Evolutionary conservation across 2,329 filamentous ascomycete genomes (phyloP), one percentile per base, ranked within the genome.

Genomic region (Colletotrichum camelliae): DNA sequence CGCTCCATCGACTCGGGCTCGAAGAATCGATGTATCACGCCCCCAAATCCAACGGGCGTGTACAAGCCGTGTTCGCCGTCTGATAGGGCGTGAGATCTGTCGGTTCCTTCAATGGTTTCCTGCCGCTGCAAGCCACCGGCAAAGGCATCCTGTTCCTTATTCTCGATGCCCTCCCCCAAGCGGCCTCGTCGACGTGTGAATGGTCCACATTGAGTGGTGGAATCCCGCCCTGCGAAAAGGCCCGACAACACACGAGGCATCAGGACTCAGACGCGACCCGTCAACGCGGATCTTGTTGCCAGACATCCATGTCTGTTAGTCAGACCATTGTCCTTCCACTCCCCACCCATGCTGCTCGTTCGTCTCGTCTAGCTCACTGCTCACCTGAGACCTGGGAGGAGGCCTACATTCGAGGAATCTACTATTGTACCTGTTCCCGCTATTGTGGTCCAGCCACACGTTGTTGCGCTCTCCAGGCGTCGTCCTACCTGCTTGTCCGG

Each of bases 191-290:
- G 52, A 35, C 7, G n/a, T 62, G 35, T 43, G 21, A 48, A 37
- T 55, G 72, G 69, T n/a, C 29, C 31, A 27, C 68, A 60, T 16
- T 29, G 39, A 70, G 71, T 62, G 66, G 71, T 57, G 39, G 37
- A 70, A 70, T 62, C 67, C 35, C n/a, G 35, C 24, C 39, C 52
- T 43, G 52, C 24, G 2, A 68, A 35, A 58, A 72, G 31, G 55
- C 55, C 69, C 37, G 58, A 60, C 52, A 31, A 55, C 2, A 21
- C 7, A n/a, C 13, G 43, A 58, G 57, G 27, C 24, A 66, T 31
- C 39, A 33, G 21, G 21, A 55, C 16, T 31, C 52, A 66, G 71
- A 37, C 66, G 71, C 74, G 65, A 76, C 71, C 71, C 71, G 66
- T 68, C 57, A 15, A 39, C 35, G 37, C 64, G 73, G 64, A 65